Conservation (phyloP, 192 early-diverging fungal species). For the Coemansia sp. region DNA sequence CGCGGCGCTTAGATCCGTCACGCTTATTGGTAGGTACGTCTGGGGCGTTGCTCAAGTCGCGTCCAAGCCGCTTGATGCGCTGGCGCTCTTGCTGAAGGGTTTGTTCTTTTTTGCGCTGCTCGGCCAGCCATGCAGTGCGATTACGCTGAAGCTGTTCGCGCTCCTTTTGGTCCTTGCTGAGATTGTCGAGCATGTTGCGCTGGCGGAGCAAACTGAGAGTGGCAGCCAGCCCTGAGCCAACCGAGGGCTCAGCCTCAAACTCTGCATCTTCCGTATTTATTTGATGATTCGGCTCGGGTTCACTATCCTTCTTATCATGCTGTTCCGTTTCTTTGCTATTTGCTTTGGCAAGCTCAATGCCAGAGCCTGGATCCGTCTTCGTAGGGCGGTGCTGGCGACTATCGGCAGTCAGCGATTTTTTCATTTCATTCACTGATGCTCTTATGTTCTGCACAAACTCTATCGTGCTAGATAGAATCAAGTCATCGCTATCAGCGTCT, state of each 20-base stretch:
- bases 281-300: constrained; percentile 4
- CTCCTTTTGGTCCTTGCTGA: constrained; percentile 66
- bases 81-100: constrained; percentile 63
- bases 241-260: constrained; percentile 65
- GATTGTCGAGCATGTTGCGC: constrained; percentile 69
- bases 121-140: constrained; percentile 66
- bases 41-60: background rate
- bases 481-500: constrained; percentile 15
- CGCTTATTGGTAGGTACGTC: background rate
- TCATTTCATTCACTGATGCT: constrained; percentile 3
- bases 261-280: background rate
- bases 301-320: background rate
- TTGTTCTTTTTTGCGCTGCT: constrained; percentile 64
- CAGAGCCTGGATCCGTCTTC: background rate
- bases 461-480: constrained; percentile 84
- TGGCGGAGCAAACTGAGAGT: constrained; percentile 79
- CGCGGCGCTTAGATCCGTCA: constrained; percentile 14
- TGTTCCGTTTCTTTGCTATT: background rate
- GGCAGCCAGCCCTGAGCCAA: constrained; percentile 76
- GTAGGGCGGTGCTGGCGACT: background rate
- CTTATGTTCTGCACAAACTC: constrained; percentile 80
- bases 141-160: constrained; percentile 57
- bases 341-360: background rate
- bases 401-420: background rate
- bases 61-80: constrained; percentile 64